Conservation (phyloP, 75 land plant genomes). For the Ceratopteris richardii region DNA sequence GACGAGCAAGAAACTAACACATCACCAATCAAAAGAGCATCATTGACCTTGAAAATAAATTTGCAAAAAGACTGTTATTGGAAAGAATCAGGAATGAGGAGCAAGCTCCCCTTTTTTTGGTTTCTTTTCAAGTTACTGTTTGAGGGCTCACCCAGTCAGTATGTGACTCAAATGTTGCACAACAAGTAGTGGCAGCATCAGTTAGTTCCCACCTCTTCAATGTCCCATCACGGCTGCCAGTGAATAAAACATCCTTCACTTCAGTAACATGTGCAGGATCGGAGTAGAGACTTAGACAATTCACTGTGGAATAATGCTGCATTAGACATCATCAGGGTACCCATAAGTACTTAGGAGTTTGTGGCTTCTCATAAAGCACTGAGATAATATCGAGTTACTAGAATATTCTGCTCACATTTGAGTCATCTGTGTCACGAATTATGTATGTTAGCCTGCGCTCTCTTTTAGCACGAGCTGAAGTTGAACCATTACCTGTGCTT, state of each 20-base stretch:
- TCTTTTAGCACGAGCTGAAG: slow-evolving; percentile 71
- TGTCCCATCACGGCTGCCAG: slow-evolving; percentile 99
- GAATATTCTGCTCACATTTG: slow-evolving; percentile 78
- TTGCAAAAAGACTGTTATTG: too few species aligned
- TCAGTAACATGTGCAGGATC: slow-evolving; percentile 9
- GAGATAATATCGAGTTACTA: too few species aligned
- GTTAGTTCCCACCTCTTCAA: slow-evolving; percentile 76
- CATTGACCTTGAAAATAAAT: slow-evolving; percentile 70
- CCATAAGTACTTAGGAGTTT: background rate
- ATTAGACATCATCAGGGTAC: slow-evolving; percentile 7
- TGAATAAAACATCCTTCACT: slow-evolving; percentile 47
- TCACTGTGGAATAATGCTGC: slow-evolving; percentile 93
- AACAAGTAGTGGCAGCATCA: slow-evolving; percentile 56
- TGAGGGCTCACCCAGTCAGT: slow-evolving; percentile 91
- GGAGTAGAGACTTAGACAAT: slow-evolving; percentile 53
- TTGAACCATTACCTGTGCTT: slow-evolving; percentile 78
- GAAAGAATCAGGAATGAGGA: too few species aligned
- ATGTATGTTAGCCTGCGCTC: slow-evolving; percentile 90
- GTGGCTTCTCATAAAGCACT: too few species aligned
- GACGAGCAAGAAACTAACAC: slow-evolving; percentile 93
- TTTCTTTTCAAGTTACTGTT: too few species aligned
- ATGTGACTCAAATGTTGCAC: slow-evolving; percentile 95
- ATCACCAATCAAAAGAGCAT: slow-evolving; percentile 60
- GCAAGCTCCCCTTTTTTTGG: too few species aligned
- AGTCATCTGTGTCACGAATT: slow-evolving; percentile 68